Conservation (phyloP, 306 rosid genomes). For the Spatholobus suberectus region DNA sequence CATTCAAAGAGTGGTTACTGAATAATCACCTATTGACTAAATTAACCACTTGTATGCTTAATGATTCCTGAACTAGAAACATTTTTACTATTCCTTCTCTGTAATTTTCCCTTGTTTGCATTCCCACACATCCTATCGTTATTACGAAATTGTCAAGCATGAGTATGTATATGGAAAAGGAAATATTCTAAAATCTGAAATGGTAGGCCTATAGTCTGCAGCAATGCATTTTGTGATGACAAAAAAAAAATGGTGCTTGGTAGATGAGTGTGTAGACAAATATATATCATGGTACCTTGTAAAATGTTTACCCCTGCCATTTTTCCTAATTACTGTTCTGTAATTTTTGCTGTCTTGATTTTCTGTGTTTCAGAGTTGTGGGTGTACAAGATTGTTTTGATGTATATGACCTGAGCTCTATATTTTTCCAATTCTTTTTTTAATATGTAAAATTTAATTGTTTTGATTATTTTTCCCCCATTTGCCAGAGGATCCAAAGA, state of each 20-base stretch:
- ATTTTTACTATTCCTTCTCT: background rate
- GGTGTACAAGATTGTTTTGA: background rate
- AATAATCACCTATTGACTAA: conserved; percentile 19
- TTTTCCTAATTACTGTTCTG: conserved; percentile 20
- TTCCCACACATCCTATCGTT: background rate
- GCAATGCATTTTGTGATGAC: background rate
- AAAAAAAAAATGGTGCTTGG: background rate
- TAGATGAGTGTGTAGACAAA: no score
- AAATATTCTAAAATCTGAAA: conserved; percentile 14
- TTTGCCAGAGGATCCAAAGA: conserved; percentile 75
- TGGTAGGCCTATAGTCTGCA: background rate
- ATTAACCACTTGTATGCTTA: conserved; percentile 18
- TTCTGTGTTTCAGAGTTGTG: conserved; percentile 11
- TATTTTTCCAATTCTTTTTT: conserved; percentile 6
- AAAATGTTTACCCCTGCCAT: background rate
- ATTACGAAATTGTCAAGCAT: background rate
- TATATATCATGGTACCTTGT: conserved; percentile 10
- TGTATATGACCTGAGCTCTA: conserved; percentile 19
- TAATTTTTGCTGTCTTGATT: background rate
- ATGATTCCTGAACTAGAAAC: background rate
- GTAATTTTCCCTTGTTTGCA: background rate
- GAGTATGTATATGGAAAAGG: background rate
- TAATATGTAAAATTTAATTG: conserved; percentile 34
- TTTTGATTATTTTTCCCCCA: conserved; percentile 29
- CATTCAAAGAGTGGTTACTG: conserved; percentile 28